A percentile compares a stretch with the other conserved stretches of the same genome.
Evolutionary conservation across 371 early-diverging fungal genomes (phyloP).

Genomic region (Mycotypha africana): DNA sequence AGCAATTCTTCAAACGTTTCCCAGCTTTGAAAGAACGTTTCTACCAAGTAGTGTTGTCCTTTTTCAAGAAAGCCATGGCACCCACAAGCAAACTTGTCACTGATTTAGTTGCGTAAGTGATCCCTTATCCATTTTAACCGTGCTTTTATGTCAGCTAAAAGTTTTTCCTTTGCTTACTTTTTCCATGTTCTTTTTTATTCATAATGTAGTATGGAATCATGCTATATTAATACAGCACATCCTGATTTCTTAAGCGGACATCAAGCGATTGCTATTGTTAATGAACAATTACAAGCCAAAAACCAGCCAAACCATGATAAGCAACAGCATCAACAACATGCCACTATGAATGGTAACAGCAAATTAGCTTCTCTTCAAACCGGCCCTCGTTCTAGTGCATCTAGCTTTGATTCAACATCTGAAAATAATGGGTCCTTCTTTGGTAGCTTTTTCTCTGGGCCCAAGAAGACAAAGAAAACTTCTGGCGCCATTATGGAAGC

Average conservation of each 20-base stretch:
- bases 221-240: constrained; percentile 98
- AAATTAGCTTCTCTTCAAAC: too few species aligned
- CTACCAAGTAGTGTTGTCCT: constrained; percentile 84
- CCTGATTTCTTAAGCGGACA: constrained; percentile 98
- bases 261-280: constrained; percentile 90
- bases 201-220: constrained; percentile 91
- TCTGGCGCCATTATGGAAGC: constrained; percentile 60
- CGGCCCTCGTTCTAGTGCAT: too few species aligned
- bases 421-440: constrained; percentile 80
- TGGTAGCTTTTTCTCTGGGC: constrained; percentile 88
- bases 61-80: constrained; percentile 79
- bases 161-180: too few species aligned
- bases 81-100: constrained; percentile 95
- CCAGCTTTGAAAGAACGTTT: constrained; percentile 89
- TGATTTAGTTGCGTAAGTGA: constrained; percentile 86
- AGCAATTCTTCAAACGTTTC: constrained; percentile 93
- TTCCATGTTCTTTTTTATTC: too few species aligned
- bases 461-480: constrained; percentile 70
- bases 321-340: constrained; percentile 34
- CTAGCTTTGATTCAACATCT: constrained; percentile 1
- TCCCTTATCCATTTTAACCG: too few species aligned
- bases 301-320: constrained; percentile 26
- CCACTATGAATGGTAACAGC: too few species aligned
- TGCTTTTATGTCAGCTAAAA: too few species aligned
- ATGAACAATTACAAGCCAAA: constrained; percentile 69